Evolutionary conservation across 805 yeast species (phyloP).

Genomic region (Danielozyma ontarioensis): DNA sequence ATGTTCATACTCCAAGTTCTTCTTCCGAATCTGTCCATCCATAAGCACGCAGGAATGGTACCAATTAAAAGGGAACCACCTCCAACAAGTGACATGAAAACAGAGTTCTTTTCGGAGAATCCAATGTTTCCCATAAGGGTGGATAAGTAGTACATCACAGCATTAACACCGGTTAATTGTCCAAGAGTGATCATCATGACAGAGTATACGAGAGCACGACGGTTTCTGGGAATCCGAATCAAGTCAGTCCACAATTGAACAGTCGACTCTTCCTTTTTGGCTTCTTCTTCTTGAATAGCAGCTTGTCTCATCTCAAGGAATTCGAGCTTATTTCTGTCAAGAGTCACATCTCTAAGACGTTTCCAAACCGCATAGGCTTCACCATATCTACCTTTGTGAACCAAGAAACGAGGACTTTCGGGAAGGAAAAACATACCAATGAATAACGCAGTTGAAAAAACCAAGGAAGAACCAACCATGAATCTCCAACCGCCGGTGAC

Average conservation of each 20-base stretch:
- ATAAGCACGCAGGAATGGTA: conserved; percentile 60
- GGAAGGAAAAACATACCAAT: conserved; percentile 51
- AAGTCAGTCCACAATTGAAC: conserved; percentile 46
- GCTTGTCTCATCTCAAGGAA: conserved; percentile 54
- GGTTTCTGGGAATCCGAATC: conserved; percentile 50
- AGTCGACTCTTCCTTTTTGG: conserved; percentile 27
- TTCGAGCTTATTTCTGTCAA: conserved; percentile 42
- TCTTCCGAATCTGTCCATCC: conserved; percentile 54
- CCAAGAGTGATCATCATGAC: conserved; percentile 54
- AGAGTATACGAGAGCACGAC: conserved; percentile 57
- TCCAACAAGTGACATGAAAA: conserved; percentile 65
- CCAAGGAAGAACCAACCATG: conserved; percentile 60
- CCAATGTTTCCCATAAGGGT: conserved; percentile 53
- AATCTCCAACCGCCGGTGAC: conserved; percentile 60
- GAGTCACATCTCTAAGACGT: conserved; percentile 45
- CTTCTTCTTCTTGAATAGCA: conserved; percentile 42
- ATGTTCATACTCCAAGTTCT: conserved; percentile 56
- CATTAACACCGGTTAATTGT: conserved; percentile 66
- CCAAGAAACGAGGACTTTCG: conserved; percentile 58
- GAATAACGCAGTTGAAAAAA: conserved; percentile 50
- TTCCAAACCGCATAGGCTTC: conserved; percentile 55
- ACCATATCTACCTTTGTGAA: conserved; percentile 46
- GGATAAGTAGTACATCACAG: conserved; percentile 61
- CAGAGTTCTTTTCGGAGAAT: conserved; percentile 45
- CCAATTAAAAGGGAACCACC: conserved; percentile 61